Conservation (phyloP, 192 early-diverging fungal species). For the Mortierella claussenii region DNA sequence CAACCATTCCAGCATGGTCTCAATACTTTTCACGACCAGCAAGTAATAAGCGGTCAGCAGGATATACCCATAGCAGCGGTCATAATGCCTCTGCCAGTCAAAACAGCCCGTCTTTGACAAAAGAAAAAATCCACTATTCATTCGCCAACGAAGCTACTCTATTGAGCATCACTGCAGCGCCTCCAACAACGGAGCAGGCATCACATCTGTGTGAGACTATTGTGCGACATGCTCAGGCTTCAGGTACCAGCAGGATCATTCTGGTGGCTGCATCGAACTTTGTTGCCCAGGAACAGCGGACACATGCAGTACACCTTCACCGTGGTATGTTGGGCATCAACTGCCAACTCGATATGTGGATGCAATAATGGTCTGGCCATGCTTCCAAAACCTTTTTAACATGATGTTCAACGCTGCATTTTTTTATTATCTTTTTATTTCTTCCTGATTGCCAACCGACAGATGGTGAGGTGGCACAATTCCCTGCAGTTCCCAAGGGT, state of each 20-base stretch:
- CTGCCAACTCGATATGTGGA: no score
- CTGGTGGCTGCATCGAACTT: conserved; percentile 33
- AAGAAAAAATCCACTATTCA: neutral
- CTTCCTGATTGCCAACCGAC: neutral
- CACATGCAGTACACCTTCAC: conserved; percentile 14
- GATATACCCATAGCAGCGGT: neutral
- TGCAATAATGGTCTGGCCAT: no score
- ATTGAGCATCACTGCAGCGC: conserved; percentile 14
- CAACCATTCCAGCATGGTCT: conserved; percentile 27
- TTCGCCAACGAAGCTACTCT: neutral
- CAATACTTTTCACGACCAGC: conserved; percentile 18
- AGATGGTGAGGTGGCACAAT: neutral
- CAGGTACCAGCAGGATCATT: conserved; percentile 21
- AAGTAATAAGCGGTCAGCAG: conserved; percentile 2
- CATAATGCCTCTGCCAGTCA: conserved; percentile 11
- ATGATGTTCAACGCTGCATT: neutral
- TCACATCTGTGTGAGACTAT: conserved; percentile 34
- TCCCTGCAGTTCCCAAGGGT: conserved; percentile 14
- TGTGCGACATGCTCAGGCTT: conserved; percentile 29
- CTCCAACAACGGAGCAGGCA: conserved; percentile 35
- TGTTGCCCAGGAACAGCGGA: conserved; percentile 2
- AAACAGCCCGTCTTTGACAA: no score
- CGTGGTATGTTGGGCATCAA: no score
- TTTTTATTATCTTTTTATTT: neutral
- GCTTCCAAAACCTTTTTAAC: no score